Conservation (phyloP, 2,329 filamentous ascomycete genomes). For the Aaosphaeria pasadenensis region DNA sequence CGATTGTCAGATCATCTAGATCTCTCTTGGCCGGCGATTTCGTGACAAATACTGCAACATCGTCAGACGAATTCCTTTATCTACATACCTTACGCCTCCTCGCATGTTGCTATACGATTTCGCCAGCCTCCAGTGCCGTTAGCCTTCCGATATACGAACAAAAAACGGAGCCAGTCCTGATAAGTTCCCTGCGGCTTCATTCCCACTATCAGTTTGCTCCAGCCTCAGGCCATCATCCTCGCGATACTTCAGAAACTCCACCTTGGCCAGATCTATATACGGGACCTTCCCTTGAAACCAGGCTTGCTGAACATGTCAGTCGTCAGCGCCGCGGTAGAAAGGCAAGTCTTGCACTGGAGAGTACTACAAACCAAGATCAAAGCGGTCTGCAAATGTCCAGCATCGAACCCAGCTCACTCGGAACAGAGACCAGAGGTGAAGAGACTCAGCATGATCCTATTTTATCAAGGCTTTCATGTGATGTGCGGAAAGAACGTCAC, state of each 20-base stretch:
- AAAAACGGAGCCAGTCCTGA: not conserved
- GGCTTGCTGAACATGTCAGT: constrained; percentile 10
- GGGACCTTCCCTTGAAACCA: constrained; percentile 14
- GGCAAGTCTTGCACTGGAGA: too few relatives aligned
- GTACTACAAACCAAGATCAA: too few relatives aligned
- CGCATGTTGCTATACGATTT: not conserved
- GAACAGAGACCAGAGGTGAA: too few relatives aligned
- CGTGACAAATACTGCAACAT: not conserved
- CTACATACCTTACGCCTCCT: not conserved
- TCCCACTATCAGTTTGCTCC: constrained; percentile 16
- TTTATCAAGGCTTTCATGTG: too few relatives aligned
- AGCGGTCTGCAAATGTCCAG: too few relatives aligned
- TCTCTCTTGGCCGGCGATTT: not conserved
- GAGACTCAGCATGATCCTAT: too few relatives aligned
- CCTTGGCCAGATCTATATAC: constrained; percentile 18
- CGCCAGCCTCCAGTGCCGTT: not conserved
- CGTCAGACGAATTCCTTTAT: not conserved
- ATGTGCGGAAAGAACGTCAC: too few relatives aligned
- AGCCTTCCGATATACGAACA: not conserved
- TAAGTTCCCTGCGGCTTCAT: constrained; percentile 17
- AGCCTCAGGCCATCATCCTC: constrained; percentile 23
- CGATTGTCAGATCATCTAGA: not conserved
- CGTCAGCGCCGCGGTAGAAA: not conserved
- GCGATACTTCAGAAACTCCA: constrained; percentile 14
- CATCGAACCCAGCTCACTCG: too few relatives aligned